Base-by-base conservation (phyloP, 257 asterid species). In the Verbascum thapsus region DNA sequence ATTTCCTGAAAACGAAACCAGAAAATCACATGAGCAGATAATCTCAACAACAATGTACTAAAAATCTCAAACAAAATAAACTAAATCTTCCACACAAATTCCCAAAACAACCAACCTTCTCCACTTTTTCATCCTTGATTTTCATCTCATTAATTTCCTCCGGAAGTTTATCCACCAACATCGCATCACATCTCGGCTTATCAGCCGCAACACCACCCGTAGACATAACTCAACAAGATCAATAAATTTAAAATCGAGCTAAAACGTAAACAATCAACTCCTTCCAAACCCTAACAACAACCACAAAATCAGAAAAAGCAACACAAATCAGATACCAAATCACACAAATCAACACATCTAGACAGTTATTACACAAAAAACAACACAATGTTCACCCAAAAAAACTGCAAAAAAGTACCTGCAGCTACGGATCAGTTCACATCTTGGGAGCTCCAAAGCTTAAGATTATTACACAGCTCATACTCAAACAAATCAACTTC, bases 71-170 rank as follows among this genome's bases (percentile, higher is more conserved):
- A 20, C 69, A 20, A 22, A 47, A 12, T 1, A 11, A 26, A 43
- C 0, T 38, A 45, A 26, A 30, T 43, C n/a, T 47, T 37, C 51
- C 32, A 34, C 3, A 8, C 48, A 30, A 45, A 1, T 11, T 3
- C 43, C 34, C n/a, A 2, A 12, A 43, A 40, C 32, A 3, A 69
- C 34, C 70, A 48, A 83, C 96, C 91, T 85, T 88, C 61, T 88
- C 91, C 67, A 72, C 90, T 66, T 85, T 88, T 37, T 83, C 96
- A 73, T 88, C 96, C 78, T 79, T 78, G 80, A 87, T 87, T 67
- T 76, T 87, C 92, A 87, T 84, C 61, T 82, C 95, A 69, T 82
- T 82, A 68, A 87, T 82, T 76, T 80, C 91, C 62, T 78, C 85
- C 5, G 92, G 95, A 48, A 87, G 88, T 62, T 82, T 84, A 67